phyloP scores from a whole-genome alignment of 768 basidiomycete species.

The Botryobasidium botryosum region DNA sequence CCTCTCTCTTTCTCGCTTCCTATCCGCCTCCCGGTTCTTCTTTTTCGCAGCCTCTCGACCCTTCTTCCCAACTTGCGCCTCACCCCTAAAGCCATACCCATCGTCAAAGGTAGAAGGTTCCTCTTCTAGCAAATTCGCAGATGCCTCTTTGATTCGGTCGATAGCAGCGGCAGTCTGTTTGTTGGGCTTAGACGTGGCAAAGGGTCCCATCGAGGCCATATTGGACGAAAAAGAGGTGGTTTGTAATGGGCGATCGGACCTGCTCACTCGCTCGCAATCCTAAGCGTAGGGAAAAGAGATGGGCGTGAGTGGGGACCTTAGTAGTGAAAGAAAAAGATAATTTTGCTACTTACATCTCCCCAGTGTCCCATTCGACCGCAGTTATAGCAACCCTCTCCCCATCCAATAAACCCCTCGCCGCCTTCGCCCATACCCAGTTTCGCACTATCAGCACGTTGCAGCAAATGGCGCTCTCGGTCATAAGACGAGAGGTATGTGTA shows the following conservation, averaged over 20 bases:
- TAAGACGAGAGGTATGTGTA: slow-evolving; percentile 52
- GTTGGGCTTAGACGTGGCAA: slow-evolving; percentile 20
- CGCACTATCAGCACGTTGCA: slow-evolving; percentile 32
- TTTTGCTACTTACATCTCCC: slow-evolving; percentile 47
- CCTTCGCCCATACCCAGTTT: slow-evolving; percentile 41
- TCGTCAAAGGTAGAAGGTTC: slow-evolving; percentile 22
- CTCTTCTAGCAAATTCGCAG: slow-evolving; percentile 28
- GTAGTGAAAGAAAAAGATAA: neutral
- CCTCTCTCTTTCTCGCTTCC: slow-evolving; percentile 23
- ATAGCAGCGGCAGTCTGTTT: no score
- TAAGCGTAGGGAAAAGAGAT: slow-evolving; percentile 22
- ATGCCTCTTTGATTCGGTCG: no score
- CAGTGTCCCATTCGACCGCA: slow-evolving; percentile 58
- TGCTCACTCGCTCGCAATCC: neutral
- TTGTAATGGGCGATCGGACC: slow-evolving; percentile 50
- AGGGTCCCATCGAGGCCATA: slow-evolving; percentile 32
- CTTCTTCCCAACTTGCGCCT: slow-evolving; percentile 47
- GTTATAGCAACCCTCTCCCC: slow-evolving; percentile 68
- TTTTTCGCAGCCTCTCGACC: slow-evolving; percentile 43
- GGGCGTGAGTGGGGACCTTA: slow-evolving; percentile 39
- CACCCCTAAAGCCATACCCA: slow-evolving; percentile 31
- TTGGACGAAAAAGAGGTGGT: slow-evolving; percentile 46
- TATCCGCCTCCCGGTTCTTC: slow-evolving; percentile 34
- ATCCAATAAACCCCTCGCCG: slow-evolving; percentile 61
- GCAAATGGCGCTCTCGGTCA: slow-evolving; percentile 30